Evolutionary conservation across 108 stramenopile species (phyloP).

Genomic region (Cyclostephanos tholiformis): DNA sequence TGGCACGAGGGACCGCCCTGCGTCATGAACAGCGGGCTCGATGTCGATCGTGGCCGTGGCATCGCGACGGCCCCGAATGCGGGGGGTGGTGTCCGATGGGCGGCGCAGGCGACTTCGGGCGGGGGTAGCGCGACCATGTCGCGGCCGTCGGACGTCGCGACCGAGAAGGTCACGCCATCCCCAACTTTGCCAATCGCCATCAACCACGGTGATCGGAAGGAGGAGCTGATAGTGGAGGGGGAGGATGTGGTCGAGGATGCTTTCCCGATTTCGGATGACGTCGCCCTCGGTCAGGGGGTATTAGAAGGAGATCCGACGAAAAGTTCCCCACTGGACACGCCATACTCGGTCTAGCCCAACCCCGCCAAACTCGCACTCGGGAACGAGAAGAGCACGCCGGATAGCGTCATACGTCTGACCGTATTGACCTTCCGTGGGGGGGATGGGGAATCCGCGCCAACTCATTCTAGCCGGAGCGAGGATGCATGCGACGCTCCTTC

Average conservation of each 20-base stretch:
- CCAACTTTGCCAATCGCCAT: background rate
- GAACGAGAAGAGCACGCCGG: slow-evolving; percentile 23
- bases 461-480: background rate
- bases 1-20: background rate
- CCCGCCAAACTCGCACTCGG: slow-evolving; percentile 34
- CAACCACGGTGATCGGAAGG: background rate
- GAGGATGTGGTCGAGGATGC: background rate
- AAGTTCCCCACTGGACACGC: slow-evolving; percentile 6
- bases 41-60: too few species aligned
- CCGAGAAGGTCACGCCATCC: slow-evolving; percentile 30
- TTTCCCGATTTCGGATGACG: too few species aligned
- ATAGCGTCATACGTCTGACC: slow-evolving; percentile 44
- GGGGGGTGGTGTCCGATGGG: background rate
- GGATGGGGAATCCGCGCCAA: background rate
- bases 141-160: background rate
- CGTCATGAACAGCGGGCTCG: slow-evolving; percentile 26
- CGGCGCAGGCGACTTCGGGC: background rate
- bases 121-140: background rate
- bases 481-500: too few species aligned
- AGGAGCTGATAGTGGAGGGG: background rate
- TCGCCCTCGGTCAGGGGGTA: background rate
- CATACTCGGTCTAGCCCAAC: slow-evolving; percentile 30
- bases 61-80: too few species aligned
- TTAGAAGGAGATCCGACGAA: background rate
- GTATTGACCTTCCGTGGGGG: slow-evolving; percentile 20